These are phyloP conservation scores for Clavispora asparagi DNA, from an alignment of 805 yeast genomes.

Conservation along the genomic window DNA sequence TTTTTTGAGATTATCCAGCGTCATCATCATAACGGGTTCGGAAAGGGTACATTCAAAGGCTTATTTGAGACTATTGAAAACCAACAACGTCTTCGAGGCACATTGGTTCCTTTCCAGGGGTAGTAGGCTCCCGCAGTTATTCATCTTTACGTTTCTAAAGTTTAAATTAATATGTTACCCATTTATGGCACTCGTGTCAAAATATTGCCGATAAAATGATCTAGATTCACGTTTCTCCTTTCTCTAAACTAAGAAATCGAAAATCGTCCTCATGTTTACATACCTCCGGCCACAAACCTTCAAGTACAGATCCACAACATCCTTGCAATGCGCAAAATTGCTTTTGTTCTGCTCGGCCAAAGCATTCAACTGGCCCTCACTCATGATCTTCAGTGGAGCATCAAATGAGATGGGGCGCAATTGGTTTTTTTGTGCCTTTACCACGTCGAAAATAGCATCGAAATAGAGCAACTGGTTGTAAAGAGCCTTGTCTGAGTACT, in stretches of 20 bases:
- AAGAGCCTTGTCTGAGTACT: slow-evolving; percentile 70
- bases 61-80: slow-evolving; percentile 74
- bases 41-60: slow-evolving; percentile 84
- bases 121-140: not conserved
- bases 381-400: slow-evolving; percentile 14
- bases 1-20: slow-evolving; percentile 81
- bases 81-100: slow-evolving; percentile 72
- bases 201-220: not conserved
- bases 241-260: slow-evolving; percentile 45
- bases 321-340: slow-evolving; percentile 46
- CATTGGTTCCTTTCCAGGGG: slow-evolving; percentile 25
- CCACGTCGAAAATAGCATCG: slow-evolving; percentile 74
- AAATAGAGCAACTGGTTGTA: slow-evolving; percentile 84
- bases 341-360: slow-evolving; percentile 75
- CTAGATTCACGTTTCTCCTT: not conserved
- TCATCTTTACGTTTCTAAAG: not conserved
- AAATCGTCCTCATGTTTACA: slow-evolving; percentile 81
- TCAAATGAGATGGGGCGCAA: slow-evolving; percentile 49
- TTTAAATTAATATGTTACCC: not conserved
- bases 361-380: slow-evolving; percentile 57
- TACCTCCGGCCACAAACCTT: slow-evolving; percentile 81
- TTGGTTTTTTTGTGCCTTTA: slow-evolving; percentile 57
- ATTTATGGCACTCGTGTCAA: not conserved
- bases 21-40: slow-evolving; percentile 76
- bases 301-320: slow-evolving; percentile 67